Evolutionary conservation across 2,329 filamentous ascomycete species (phyloP), one percentile per base, ranked within the genome.

Genomic region (Fusarium sp.): DNA sequence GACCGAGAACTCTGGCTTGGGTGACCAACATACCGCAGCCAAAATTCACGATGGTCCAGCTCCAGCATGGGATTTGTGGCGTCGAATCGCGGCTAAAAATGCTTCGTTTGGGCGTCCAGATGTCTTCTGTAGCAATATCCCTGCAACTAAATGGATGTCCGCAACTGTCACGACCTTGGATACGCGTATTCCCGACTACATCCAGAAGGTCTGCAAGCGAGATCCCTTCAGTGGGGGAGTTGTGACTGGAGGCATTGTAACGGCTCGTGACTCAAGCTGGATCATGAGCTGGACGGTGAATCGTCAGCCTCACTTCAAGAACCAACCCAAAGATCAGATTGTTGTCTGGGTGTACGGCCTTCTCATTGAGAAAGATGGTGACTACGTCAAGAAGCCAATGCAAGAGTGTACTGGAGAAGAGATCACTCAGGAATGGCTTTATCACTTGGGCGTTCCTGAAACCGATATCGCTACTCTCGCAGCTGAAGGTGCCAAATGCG

Each of bases 51-150:
- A 54, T n/a, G 51, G 41, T 1, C 41, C 51, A 30, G 51, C 51
- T 48, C 51, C 51, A 7, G 51, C 51, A 14, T 55, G 52, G 52
- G 52, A 55, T 9, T 9, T 55, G 32, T 55, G 52, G 44, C 52
- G 52, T 10, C 52, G 52, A 7, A 55, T 55, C 2, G 52, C 52
- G 13, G 52, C 52, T 14, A 50, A 55, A 22, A 24, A 50, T 9
- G 15, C 52, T 14, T 39, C 44, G 1, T 55, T 55, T 15, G 52
- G 52, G 11, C 52, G 45, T 22, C 44, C 52, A 24, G 24, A 40
- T 26, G 33, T 50, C 11, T 55, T 55, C 19, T 49, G 32, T 6
- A 10, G 28, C 19, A 32, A 55, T 7, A 26, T 50, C 4, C 32
- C 52, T 6, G 32, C 52, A 2, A 55, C 52, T 7, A 55, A 50